A percentile compares a stretch with the other conserved stretches of the same genome.
Evolutionary conservation across 176 grass and related monocot species (phyloP).

Genomic region (Otatea glauca): DNA sequence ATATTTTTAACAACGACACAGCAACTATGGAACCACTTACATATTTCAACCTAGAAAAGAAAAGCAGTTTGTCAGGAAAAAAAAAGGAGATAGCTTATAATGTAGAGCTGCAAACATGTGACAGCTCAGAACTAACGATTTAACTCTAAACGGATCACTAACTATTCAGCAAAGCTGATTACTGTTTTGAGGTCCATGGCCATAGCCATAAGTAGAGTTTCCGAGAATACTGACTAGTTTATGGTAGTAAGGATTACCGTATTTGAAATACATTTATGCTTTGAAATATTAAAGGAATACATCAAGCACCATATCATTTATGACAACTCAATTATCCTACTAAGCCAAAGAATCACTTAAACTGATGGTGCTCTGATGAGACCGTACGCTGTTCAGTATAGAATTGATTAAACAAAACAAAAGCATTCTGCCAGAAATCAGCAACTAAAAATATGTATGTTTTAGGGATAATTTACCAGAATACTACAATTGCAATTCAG

Average conservation of each 20-base stretch:
- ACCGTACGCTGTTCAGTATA: not conserved
- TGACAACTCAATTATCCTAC: slow-evolving; percentile 6
- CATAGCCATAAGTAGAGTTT: not conserved
- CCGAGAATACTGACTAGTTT: not conserved
- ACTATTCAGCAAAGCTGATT: slow-evolving; percentile 22
- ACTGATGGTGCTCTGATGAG: not conserved
- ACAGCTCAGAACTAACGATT: slow-evolving; percentile 2
- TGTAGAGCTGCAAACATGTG: slow-evolving; percentile 11
- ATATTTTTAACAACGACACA: slow-evolving; percentile 87
- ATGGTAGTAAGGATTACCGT: not conserved
- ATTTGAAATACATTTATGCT: not conserved
- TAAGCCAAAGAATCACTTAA: slow-evolving; percentile 20
- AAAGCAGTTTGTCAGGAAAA: slow-evolving; percentile 35
- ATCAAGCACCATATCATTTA: slow-evolving; percentile 22
- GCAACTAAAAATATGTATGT: not conserved
- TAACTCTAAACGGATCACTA: not conserved
- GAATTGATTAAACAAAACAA: slow-evolving; percentile 15
- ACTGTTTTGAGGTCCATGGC: slow-evolving; percentile 5
- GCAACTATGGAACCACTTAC: slow-evolving; percentile 77
- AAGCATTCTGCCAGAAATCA: not conserved
- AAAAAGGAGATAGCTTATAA: not conserved
- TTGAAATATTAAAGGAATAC: slow-evolving; percentile 9
- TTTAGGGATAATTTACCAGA: not conserved
- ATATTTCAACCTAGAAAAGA: slow-evolving; percentile 72
- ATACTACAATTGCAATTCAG: slow-evolving; percentile 9